Base-by-base conservation (phyloP, 1,139 yeast genomes). In the Geotrichum histeridarum region DNA sequence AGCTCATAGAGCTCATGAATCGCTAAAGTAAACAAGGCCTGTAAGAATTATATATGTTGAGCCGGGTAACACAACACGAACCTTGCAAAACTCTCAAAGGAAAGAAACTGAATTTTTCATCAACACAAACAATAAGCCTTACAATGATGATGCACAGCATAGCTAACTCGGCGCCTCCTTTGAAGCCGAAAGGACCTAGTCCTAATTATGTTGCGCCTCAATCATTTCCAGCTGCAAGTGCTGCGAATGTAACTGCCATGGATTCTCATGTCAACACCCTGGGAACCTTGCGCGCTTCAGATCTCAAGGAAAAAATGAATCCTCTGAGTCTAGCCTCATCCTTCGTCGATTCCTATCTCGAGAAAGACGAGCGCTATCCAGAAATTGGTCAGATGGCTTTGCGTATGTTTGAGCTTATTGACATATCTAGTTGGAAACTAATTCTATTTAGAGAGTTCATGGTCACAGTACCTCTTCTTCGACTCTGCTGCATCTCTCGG, bases 301-400 rank as follows among this genome's bases (percentile, higher is more conserved):
- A 52, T 32, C 36, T 55, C 39, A 53, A 55, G 37, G 54, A 55
- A 36, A 41, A 41, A 14, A 12, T 42, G 33, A 42, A 63, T 53
- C 72, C 72, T 31, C 58, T 70, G 35, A 64, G 64, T 42, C 61
- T 69, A 18, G 76, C 74, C 2, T 62, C 70, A 1, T 61, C 64
- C 38, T 67, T 68, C 50, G 60, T 73, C 36, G 73, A 70, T 49
- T 62, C 69, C 17, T 71, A 65, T 53, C 59, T 71, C 22, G 67
- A 62, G 43, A 64, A 67, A n/a, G 76, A 73, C 57, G 60, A 58
- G 42, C 64, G 64, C 46, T 70, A 67, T 57, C 77, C 77, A 1
- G 76, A 73, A 45, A 64, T 73, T 48, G 75, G 71, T 45, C 61
- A 67, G 14, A 60, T 66, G 43, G 60, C 67, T 12, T 65, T 66